Evolutionary conservation across 2,329 filamentous ascomycete species (phyloP).

Genomic region (Botrytis pseudocinerea): DNA sequence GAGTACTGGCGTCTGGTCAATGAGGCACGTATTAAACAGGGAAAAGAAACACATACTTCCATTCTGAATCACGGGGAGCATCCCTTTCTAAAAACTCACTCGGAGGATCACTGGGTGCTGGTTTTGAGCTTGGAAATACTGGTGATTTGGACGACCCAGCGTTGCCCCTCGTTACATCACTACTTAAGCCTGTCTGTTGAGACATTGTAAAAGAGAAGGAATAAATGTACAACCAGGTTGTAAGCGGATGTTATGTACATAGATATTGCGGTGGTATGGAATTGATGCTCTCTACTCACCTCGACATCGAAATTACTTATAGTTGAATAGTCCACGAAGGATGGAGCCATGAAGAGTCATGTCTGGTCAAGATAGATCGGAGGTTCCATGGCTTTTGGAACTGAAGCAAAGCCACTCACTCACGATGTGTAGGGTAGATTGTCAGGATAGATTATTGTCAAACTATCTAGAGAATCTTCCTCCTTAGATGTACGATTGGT

Average conservation of each 20-base stretch:
- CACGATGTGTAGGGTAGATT: background rate
- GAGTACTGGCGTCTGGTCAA: background rate
- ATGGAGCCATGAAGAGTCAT: background rate
- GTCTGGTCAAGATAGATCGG: background rate
- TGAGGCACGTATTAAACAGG: background rate
- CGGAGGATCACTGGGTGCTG: too few relatives aligned
- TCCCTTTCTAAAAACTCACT: background rate
- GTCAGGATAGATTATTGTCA: background rate
- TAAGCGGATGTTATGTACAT: background rate
- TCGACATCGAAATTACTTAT: background rate
- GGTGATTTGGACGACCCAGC: background rate
- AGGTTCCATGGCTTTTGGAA: background rate
- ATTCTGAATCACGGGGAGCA: constrained; percentile 3
- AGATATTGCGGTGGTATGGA: background rate
- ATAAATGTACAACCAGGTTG: too few relatives aligned
- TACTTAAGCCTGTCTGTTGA: background rate
- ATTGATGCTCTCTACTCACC: background rate
- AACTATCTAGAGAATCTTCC: background rate
- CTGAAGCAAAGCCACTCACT: background rate
- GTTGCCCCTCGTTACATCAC: background rate
- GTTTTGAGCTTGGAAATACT: background rate
- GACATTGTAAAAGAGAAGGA: background rate
- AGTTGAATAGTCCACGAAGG: background rate
- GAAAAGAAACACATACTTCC: constrained; percentile 20
- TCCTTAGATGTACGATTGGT: background rate